Evolutionary conservation across 2,329 filamentous ascomycete genomes (phyloP), one percentile per base, ranked within the genome.

Genomic region (Mycogone perniciosa): DNA sequence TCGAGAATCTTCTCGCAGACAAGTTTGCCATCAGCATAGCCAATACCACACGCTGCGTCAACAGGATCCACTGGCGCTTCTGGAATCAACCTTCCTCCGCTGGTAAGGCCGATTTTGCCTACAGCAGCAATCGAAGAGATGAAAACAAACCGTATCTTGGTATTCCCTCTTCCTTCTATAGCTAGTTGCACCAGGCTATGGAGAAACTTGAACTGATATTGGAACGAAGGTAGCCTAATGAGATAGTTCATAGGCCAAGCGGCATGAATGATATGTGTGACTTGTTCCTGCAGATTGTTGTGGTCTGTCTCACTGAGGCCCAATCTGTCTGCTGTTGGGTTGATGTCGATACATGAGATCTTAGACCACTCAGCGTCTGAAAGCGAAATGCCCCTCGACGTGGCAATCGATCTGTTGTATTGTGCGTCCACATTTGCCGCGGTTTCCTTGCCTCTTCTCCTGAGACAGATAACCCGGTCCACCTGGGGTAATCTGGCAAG

Each of bases 71-170:
- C 56, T 6, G 56, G 56, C 2, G 48, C 39, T 29, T 59, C 57
- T 1, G 51, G 40, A n/a, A 60, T 56, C 29, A 43, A 29, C 27
- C 31, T 29, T 26, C 54, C 51, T 7, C 46, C 44, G 27, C 31
- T 53, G 3, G 10, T 31, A 6, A 57, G 46, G 7, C 53, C 52
- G 26, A 53, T 5, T 35, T 48, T 48, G n/a, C 53, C 55, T 3
- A 62, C 58, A 7, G 58, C 60, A 6, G 64, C 62, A 35, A 67
- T 64, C 1, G 64, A 66, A 2, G 63, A 66, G 7, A 61, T 48
- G 50, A 67, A 67, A 4, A 65, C 45, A 34, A 67, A 53, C 31
- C 60, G 57, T 6, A 50, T 48, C 53, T 58, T 58, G 31, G 37
- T 50, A n/a, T 31, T 44, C 11, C 40, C 45, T n/a, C 8, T 51